A percentile compares a stretch with the other conserved stretches of the same genome.
Conservation (phyloP, 2,329 filamentous ascomycete genomes). For the Pseudocercospora crystallina region DNA sequence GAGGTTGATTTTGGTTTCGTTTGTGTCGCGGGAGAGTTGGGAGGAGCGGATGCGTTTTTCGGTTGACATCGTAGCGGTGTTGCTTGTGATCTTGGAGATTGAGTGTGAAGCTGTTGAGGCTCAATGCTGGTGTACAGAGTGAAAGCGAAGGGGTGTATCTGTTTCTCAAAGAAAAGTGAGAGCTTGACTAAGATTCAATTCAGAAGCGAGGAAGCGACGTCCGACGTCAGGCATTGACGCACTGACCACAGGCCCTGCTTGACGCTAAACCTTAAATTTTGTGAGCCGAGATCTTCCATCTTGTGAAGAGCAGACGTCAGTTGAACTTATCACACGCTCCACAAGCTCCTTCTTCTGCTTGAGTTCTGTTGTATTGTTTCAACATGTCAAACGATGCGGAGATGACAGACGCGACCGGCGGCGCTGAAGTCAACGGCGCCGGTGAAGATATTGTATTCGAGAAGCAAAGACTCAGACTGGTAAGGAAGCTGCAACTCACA, state of each 20-base stretch:
- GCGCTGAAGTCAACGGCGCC: constrained; percentile 45
- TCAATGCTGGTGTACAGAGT: constrained; percentile 6
- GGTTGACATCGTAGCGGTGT: constrained; percentile 25
- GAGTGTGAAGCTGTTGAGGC: background rate
- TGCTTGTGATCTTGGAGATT: background rate
- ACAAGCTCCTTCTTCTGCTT: background rate
- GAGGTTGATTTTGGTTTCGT: constrained; percentile 96
- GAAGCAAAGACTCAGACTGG: constrained; percentile 47
- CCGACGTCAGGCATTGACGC: background rate
- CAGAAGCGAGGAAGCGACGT: no score
- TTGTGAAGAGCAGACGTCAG: background rate
- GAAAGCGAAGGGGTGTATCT: constrained; percentile 10
- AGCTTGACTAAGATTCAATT: no score
- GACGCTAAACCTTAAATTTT: constrained; percentile 6
- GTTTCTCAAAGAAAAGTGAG: background rate
- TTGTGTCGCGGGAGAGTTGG: constrained; percentile 82
- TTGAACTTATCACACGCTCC: background rate
- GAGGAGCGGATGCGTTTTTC: constrained; percentile 61
- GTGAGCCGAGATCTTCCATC: constrained; percentile 1
- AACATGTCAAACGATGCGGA: constrained; percentile 34
- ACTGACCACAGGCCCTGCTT: constrained; percentile 10
- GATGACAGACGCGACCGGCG: constrained; percentile 40
- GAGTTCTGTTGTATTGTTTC: background rate
- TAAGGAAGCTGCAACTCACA: constrained; percentile 20
- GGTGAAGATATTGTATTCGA: constrained; percentile 36